These are phyloP conservation scores for Talaromyces sp. DNA, from an alignment of 2,329 filamentous ascomycete genomes.

Conservation along the genomic window DNA sequence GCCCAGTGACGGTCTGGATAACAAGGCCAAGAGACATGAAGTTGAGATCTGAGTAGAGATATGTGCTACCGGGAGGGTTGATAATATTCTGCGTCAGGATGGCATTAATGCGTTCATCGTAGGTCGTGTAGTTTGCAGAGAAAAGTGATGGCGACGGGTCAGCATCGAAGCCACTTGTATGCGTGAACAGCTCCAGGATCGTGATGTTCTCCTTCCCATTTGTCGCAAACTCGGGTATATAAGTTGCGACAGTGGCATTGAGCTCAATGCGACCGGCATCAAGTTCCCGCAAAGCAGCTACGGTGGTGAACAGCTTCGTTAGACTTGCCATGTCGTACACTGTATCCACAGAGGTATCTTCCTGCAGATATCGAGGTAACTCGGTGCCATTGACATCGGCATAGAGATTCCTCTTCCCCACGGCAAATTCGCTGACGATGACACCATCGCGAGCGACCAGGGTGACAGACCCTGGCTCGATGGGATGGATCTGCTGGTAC, in stretches of 20 bases:
- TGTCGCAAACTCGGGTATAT: slow-evolving; percentile 33
- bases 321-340: slow-evolving; percentile 44
- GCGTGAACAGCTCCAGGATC: slow-evolving; percentile 34
- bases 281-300: slow-evolving; percentile 34
- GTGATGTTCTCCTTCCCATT: slow-evolving; percentile 39
- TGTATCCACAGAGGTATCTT: slow-evolving; percentile 33
- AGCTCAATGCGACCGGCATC: slow-evolving; percentile 29
- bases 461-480: slow-evolving; percentile 24
- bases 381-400: slow-evolving; percentile 33
- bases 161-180: slow-evolving; percentile 35
- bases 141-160: slow-evolving; percentile 31
- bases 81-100: slow-evolving; percentile 30
- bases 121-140: slow-evolving; percentile 26
- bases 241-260: slow-evolving; percentile 32
- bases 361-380: slow-evolving; percentile 28
- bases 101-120: slow-evolving; percentile 28
- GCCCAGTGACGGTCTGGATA: slow-evolving; percentile 31
- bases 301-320: slow-evolving; percentile 40
- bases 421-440: slow-evolving; percentile 27
- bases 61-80: slow-evolving; percentile 30
- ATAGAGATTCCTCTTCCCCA: slow-evolving; percentile 26
- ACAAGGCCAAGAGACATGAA: slow-evolving; percentile 36
- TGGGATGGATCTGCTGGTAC: slow-evolving; percentile 23
- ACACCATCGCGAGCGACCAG: slow-evolving; percentile 24
- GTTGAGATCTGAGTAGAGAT: slow-evolving; percentile 38